phyloP scores from a whole-genome alignment of 495 filamentous ascomycete species.

The Wilcoxina mikolae region DNA sequence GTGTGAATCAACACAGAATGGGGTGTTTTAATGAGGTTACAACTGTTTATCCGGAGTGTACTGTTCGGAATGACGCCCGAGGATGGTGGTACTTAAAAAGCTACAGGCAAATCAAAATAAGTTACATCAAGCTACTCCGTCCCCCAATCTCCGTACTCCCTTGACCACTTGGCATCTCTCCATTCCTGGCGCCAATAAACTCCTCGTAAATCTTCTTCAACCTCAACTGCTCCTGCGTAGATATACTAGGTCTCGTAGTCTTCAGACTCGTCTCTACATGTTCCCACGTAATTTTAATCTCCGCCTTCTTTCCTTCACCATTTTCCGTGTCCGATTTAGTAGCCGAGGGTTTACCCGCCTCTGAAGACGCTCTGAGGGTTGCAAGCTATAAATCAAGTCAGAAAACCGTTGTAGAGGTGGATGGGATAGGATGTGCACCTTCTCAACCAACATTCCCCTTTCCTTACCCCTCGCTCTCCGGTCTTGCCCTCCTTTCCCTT shows the following conservation, averaged over 20 bases:
- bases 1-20: too few relatives aligned
- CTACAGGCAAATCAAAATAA: too few relatives aligned
- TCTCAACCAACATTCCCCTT: conserved; percentile 19
- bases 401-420: not conserved
- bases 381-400: conserved; percentile 8
- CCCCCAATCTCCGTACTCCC: conserved; percentile 82
- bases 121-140: conserved; percentile 81
- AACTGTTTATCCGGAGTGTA: too few relatives aligned
- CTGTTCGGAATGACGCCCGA: too few relatives aligned
- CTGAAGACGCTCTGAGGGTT: conserved; percentile 15
- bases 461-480: conserved; percentile 17
- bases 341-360: not conserved
- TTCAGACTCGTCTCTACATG: conserved; percentile 65
- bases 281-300: conserved; percentile 63
- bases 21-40: too few relatives aligned
- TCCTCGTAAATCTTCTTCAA: conserved; percentile 72
- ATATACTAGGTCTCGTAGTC: conserved; percentile 73
- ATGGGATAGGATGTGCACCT: conserved; percentile 10
- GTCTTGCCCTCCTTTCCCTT: conserved; percentile 20
- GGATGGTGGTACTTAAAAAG: too few relatives aligned
- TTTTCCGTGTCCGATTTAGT: not conserved
- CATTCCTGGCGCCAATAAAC: conserved; percentile 80
- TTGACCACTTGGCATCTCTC: conserved; percentile 87
- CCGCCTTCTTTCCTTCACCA: conserved; percentile 38
- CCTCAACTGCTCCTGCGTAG: conserved; percentile 53